Base-by-base conservation (phyloP, 2,329 filamentous ascomycete genomes). In the Xylaria sp. region DNA sequence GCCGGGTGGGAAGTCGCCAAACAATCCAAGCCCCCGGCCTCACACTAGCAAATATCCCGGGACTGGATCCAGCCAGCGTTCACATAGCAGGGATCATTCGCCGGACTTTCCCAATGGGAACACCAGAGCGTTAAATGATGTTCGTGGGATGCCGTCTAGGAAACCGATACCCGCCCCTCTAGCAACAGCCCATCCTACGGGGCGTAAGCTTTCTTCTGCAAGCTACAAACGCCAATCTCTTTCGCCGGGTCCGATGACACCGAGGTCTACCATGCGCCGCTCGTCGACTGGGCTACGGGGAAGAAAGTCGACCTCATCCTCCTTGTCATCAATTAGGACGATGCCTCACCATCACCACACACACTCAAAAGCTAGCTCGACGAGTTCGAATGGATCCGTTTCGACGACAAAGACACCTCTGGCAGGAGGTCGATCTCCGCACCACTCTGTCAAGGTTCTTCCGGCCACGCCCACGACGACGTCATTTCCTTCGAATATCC, bases 291-390 rank as follows among this genome's bases (percentile, higher is more conserved):
- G 95, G 36, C 86, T 98, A 54, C 89, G 94, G 33, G 95, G 96
- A 46, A 90, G 96, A 69, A 98, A 98, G 79, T 98, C 95, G 0
- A 99, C 96, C 0, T 98, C 94, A 0, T 97, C 94, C 0, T 98
- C 94, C 0, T 90, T 99, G 18, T 98, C 94, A 0, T 97, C 94
- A 0, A 91, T 99, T 66, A 91, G 96, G 67, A 97, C 92, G 54
- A 94, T 98, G 77, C 94, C 77, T 76, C 93, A 94, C 73, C 91
- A 94, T 72, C 90, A 91, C 62, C 92, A 96, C 78, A 91, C 91
- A 1, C 95, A 98, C 79, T 97, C 94, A 25, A 98, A 98, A 81
- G 94, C 96, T 0, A 97, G 93, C 0, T 98, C 94, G 0, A 96
- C 94, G 0, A 97, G 94, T 52, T 97, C 92, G 5, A 92, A 91